Evolutionary conservation across 306 rosid species (phyloP).

Genomic region (Cercis canadensis): DNA sequence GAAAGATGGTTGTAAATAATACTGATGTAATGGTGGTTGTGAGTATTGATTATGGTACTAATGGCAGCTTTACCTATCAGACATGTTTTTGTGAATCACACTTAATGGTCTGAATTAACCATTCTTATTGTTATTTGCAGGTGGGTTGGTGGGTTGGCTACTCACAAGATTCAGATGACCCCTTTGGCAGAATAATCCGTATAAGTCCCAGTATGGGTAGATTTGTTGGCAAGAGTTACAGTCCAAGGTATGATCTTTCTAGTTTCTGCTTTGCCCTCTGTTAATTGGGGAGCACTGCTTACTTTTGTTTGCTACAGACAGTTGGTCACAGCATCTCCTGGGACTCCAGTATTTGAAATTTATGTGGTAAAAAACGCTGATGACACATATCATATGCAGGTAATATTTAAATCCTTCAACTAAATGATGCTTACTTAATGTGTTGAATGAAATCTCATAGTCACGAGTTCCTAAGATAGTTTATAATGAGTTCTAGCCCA

Average conservation of each 20-base stretch:
- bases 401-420: constrained; percentile 38
- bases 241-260: constrained; percentile 69
- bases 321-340: constrained; percentile 78
- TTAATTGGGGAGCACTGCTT: constrained; percentile 29
- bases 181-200: constrained; percentile 86
- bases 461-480: neutral
- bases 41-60: constrained; percentile 27
- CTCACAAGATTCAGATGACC: constrained; percentile 86
- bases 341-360: constrained; percentile 91
- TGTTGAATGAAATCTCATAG: neutral
- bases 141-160: constrained; percentile 99
- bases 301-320: constrained; percentile 68
- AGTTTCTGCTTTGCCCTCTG: constrained; percentile 27
- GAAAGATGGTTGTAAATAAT: constrained; percentile 14
- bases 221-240: constrained; percentile 77
- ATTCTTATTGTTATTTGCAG: constrained; percentile 53
- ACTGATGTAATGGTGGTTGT: neutral
- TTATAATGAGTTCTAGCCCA: no score
- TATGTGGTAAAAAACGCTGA: constrained; percentile 79
- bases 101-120: constrained; percentile 20
- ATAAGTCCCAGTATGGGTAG: constrained; percentile 90
- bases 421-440: constrained; percentile 18
- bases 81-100: constrained; percentile 19
- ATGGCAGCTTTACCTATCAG: constrained; percentile 5
- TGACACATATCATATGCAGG: constrained; percentile 76